These are phyloP conservation scores for Beauveria scarabaeidicola DNA, from an alignment of 2,329 filamentous ascomycete species.

Conservation along the genomic window DNA sequence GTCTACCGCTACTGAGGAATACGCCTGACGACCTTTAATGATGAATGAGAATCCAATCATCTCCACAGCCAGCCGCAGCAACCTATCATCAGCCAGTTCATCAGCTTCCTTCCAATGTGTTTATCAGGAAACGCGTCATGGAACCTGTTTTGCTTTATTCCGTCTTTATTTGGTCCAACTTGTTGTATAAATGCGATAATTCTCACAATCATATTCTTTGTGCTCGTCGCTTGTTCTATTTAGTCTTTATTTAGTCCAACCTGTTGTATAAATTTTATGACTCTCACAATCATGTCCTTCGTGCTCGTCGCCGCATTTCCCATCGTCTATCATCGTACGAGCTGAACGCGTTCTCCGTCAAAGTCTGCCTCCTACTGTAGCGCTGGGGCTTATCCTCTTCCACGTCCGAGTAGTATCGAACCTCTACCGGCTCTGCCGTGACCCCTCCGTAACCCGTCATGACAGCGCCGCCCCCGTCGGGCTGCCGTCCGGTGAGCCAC, in stretches of 20 bases:
- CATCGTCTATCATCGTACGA: not conserved
- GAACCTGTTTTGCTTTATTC: not conserved
- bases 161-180: not conserved
- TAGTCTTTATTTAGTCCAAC: not conserved
- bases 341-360: not conserved
- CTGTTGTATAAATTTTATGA: not conserved
- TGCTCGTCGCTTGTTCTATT: not conserved
- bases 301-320: not conserved
- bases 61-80: not conserved
- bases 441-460: not conserved
- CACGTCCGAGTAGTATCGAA: conserved; percentile 1
- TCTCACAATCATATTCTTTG: not conserved
- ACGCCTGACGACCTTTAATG: not conserved
- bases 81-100: not conserved
- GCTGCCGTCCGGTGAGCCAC: conserved; percentile 19
- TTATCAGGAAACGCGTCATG: not conserved
- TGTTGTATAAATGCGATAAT: not conserved
- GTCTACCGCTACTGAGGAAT: not conserved
- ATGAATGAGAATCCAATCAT: not conserved
- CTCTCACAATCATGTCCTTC: not conserved
- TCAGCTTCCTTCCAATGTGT: not conserved
- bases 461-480: not conserved
- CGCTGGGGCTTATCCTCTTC: not conserved
- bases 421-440: not conserved
- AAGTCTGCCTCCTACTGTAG: not conserved